Base-by-base conservation (phyloP, 306 rosid genomes). In the Carpinus viminea region DNA sequence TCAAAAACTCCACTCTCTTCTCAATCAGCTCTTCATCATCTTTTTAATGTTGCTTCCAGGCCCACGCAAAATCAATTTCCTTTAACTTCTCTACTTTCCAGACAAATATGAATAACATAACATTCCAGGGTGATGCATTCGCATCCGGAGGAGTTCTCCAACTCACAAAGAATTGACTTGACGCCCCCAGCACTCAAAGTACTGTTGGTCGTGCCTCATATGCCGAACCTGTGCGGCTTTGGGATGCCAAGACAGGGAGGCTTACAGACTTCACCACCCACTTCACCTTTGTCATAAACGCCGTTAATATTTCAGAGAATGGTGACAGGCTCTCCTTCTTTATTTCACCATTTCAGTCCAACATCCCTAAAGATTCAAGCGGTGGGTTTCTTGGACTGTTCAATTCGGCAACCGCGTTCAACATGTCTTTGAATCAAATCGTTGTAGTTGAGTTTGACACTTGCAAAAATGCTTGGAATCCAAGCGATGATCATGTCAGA, bases 381-480 rank as follows among this genome's bases (percentile, higher is more conserved):
- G 93, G 93, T 0, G 93, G 93, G 7, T 89, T 10, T 70, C 96
- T 93, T 64, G 98, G 87, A 3, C 80, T 93, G 11, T 87, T 90
- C 68, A 79, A 57, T 54, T 0, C 20, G 1, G 74, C 74, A 4
- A 46, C 91, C 13, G 89, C 90, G 15, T 53, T 74, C 17, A 51
- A 86, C 64, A 1, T 65, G 5, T 77, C 81, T 24, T 74, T 65
- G 8, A 89, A 89, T 68, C 88, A 81, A 46, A 80, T 90, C 45
- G 89, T 93, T 38, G 97, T 91, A 0, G 92, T 93, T 45, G 97
- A 93, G 85, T 86, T 93, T 61, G 98, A 93, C 75, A 86, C 88
- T 61, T 76, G 21, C 12, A 0, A 0, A 21, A 79, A 91, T 8
- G 3, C 0, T 0, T 93, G 98, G 96, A 97, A 91, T 84, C 87